Conservation (phyloP, 371 early-diverging fungal species). For the Mortierella sp. region DNA sequence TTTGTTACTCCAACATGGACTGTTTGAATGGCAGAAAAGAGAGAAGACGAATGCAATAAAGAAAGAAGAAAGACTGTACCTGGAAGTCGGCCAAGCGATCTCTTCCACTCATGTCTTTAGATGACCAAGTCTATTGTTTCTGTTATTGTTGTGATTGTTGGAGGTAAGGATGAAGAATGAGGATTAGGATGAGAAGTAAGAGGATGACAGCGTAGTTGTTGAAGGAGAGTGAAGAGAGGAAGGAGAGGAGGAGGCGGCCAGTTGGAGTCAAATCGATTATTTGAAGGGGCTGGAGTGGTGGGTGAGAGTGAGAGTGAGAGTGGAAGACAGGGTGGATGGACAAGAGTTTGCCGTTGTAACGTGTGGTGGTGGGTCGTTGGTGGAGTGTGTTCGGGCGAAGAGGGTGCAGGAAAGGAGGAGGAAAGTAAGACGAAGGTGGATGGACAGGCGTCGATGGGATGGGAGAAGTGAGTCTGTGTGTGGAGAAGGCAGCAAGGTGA, state of each 20-base stretch:
- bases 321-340: not conserved
- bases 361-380: not conserved
- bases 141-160: not conserved
- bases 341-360: too few relatives aligned
- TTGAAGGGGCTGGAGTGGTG: not conserved
- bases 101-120: conserved; percentile 44
- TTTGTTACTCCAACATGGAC: not conserved
- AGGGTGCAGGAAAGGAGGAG: not conserved
- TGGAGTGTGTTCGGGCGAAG: not conserved
- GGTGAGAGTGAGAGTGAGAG: not conserved
- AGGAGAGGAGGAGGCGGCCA: not conserved
- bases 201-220: not conserved
- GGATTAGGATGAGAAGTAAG: not conserved
- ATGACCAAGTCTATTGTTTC: conserved; percentile 6
- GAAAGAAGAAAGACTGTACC: conserved; percentile 17
- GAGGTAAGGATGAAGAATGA: not conserved
- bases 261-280: not conserved
- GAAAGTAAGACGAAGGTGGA: not conserved
- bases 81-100: conserved; percentile 47
- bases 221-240: not conserved
- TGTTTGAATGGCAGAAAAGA: not conserved
- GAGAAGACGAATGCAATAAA: not conserved
- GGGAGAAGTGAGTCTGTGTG: not conserved
- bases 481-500: not conserved
- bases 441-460: not conserved